Conservation (phyloP, 2,329 filamentous ascomycete genomes). For the Zymoseptoria ardabiliae region DNA sequence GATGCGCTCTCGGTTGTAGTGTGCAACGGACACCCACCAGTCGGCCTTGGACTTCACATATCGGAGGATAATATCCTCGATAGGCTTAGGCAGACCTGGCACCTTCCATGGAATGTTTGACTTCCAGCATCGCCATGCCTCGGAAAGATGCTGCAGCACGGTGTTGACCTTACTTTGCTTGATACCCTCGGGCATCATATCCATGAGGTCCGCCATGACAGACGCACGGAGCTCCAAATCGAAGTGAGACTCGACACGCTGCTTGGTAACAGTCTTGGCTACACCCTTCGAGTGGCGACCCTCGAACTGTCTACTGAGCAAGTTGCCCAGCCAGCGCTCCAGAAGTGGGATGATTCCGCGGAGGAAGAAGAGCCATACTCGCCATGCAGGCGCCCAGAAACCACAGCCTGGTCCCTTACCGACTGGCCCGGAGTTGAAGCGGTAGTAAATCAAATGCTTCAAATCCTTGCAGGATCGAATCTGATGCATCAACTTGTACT, state of each 20-base stretch:
- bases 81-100: conserved; percentile 87
- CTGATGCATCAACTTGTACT: conserved; percentile 99
- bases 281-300: conserved; percentile 98
- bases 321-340: conserved; percentile 93
- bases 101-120: conserved; percentile 99
- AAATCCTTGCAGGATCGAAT: conserved; percentile 98
- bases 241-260: conserved; percentile 97
- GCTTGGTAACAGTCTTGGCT: conserved; percentile 97
- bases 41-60: conserved; percentile 99
- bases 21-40: conserved; percentile 99
- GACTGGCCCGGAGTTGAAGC: conserved; percentile 93
- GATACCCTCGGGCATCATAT: conserved; percentile 99
- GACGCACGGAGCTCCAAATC: conserved; percentile 94
- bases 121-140: conserved; percentile 99
- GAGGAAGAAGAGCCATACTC: conserved; percentile 99
- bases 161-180: conserved; percentile 99
- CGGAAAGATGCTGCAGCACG: conserved; percentile 90
- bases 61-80: conserved; percentile 96
- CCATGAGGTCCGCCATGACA: conserved; percentile 98
- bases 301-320: conserved; percentile 95
- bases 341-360: conserved; percentile 93
- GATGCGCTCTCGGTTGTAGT: conserved; percentile 98
- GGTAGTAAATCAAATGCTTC: conserved; percentile 98
- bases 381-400: conserved; percentile 98
- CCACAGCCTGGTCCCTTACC: conserved; percentile 96